Conservation (phyloP, 1,284 basidiomycete species). For the Sporisorium iseilematis-ciliati region DNA sequence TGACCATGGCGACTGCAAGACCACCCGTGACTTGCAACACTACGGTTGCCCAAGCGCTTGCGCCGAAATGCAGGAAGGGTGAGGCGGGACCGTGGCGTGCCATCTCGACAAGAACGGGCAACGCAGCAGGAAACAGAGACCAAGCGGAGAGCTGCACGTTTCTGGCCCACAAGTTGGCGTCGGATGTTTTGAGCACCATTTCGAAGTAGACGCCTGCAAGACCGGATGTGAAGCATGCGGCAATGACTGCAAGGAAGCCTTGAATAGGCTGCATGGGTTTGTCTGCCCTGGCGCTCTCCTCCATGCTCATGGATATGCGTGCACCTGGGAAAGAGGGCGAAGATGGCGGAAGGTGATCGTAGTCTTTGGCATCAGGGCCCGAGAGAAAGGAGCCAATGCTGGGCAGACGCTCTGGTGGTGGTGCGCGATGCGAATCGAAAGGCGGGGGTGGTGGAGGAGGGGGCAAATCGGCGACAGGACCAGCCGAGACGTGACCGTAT, state of each 20-base stretch:
- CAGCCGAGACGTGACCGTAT: conserved; percentile 47
- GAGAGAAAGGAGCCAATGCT: conserved; percentile 39
- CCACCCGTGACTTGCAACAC: conserved; percentile 89
- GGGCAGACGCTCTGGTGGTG: conserved; percentile 58
- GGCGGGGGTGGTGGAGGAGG: conserved; percentile 63
- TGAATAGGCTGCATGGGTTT: conserved; percentile 81
- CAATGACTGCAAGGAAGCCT: conserved; percentile 85
- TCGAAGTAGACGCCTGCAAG: conserved; percentile 99
- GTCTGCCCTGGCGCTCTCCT: conserved; percentile 43
- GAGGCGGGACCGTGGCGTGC: conserved; percentile 53
- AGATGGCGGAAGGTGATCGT: conserved; percentile 37
- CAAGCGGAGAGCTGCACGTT: conserved; percentile 96
- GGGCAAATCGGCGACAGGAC: conserved; percentile 33
- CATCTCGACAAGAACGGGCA: conserved; percentile 80
- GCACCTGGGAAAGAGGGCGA: conserved; percentile 47
- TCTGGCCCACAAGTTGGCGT: conserved; percentile 91
- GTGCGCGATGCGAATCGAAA: conserved; percentile 53
- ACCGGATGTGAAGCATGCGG: conserved; percentile 94
- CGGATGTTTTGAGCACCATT: conserved; percentile 91
- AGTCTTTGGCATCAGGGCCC: conserved; percentile 27
- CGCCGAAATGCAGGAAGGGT: conserved; percentile 75
- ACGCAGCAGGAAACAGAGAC: conserved; percentile 87
- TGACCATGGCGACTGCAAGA: conserved; percentile 82
- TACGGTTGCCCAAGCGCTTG: conserved; percentile 92
- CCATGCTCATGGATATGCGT: conserved; percentile 55